Conservation (phyloP, 78 protist genomes). For the Tieghemostelium lacteum region DNA sequence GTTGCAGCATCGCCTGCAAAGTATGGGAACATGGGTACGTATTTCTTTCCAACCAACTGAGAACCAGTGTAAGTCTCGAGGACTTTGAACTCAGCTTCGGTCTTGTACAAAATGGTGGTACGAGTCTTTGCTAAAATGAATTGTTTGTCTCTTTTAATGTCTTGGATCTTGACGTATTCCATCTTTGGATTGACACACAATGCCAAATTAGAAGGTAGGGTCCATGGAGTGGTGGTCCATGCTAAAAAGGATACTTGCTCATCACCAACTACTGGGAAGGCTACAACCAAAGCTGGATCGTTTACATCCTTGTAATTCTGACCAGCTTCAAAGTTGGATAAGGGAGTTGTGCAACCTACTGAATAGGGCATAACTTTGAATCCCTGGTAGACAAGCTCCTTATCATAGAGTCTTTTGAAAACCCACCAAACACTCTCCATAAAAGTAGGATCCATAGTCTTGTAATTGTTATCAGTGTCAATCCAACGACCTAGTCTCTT, state of each 20-base stretch:
- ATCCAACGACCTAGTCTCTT: conserved; percentile 99
- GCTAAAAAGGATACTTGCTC: conserved; percentile 88
- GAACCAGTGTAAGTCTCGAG: conserved; percentile 73
- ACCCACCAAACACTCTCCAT: conserved; percentile 99
- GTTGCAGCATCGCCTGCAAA: conserved; percentile 78
- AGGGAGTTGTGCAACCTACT: conserved; percentile 97
- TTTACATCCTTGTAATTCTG: conserved; percentile 94
- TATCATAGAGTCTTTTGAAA: conserved; percentile 92
- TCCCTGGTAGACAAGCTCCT: conserved; percentile 98
- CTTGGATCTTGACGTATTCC: conserved; percentile 93
- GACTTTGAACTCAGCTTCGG: conserved; percentile 28
- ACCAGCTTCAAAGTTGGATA: conserved; percentile 99
- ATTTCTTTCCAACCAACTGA: conserved; percentile 86
- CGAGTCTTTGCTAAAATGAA: conserved; percentile 54
- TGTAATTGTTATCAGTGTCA: conserved; percentile 99
- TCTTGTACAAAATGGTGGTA: conserved; percentile 50
- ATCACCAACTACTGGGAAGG: conserved; percentile 54
- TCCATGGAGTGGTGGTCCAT: conserved; percentile 99
- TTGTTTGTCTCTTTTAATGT: conserved; percentile 40
- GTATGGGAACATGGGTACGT: conserved; percentile 97
- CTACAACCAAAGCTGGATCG: conserved; percentile 93
- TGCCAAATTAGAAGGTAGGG: conserved; percentile 98
- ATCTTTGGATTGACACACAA: conserved; percentile 94
- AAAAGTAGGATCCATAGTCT: conserved; percentile 97
- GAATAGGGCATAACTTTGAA: conserved; percentile 99